Base-by-base conservation (phyloP, 2,329 filamentous ascomycete species). In the Amauroascus verrucosus region DNA sequence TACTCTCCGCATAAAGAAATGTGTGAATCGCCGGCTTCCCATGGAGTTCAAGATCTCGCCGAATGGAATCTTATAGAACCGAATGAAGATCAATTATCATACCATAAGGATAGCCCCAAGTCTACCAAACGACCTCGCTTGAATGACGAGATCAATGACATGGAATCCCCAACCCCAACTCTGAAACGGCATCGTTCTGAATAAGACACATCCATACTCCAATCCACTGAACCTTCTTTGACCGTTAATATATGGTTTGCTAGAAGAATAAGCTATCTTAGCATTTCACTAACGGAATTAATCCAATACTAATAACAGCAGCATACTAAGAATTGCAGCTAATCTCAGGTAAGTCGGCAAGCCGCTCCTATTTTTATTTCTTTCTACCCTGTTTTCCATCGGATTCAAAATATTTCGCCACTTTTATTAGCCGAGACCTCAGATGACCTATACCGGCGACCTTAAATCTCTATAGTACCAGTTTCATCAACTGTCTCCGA, bases 81-180 rank as follows among this genome's bases (percentile, higher is more conserved):
- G 30, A 70, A 76, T 38, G 63, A 63, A 8, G 60, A 64, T 33
- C 54, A 37, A 13, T 52, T 64, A 38, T 63, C 62, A 22, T 57
- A 61, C 30, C 51, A 61, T 26, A 64, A 65, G 52, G 58, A 61
- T 44, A 56, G 58, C 24, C 58, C 57, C 44, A 52, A 60, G 13
- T n/a, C 49, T 35, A 47, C 18, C 20, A 58, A 58, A 45, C 52
- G 56, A 48, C 52, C 51, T 44, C 54, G 56, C n/a, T 38, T 20
- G 11, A 54, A 56, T 7, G 56, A 56, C 16, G 54, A 56, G 38
- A 13, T 22, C 11, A 44, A 59, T 24, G 33, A 54, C 33, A n/a
- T 45, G 24, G 35, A 51, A 30, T 24, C 11, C 2, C 14, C 51
- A 22, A 9, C 35, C n/a, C 56, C 54, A 9, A 54, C 54, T 28